A percentile compares a stretch with the other conserved stretches of the same genome.
Evolutionary conservation across 164 flowering plant genomes (phyloP).

Genomic region (Santalum album): DNA sequence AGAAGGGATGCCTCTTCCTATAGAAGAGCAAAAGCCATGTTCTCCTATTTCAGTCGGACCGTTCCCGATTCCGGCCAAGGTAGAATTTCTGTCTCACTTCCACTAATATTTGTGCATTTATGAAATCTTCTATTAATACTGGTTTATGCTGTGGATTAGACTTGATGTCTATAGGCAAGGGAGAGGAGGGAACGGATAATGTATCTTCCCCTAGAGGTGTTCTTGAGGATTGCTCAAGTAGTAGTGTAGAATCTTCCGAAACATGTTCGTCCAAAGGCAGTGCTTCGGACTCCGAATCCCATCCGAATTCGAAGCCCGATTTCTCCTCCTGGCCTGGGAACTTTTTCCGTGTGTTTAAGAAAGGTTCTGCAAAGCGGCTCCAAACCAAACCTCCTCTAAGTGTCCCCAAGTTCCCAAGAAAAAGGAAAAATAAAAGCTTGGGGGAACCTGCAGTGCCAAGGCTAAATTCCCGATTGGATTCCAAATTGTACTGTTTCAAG

Average conservation of each 20-base stretch:
- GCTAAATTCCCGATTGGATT: conserved; percentile 19
- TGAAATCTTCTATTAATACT: too few relatives aligned
- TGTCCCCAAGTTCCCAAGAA: conserved; percentile 26
- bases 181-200: conserved; percentile 8
- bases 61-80: neutral
- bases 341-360: conserved; percentile 36
- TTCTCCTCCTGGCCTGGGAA: conserved; percentile 43
- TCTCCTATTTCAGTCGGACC: neutral
- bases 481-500: conserved; percentile 35
- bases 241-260: conserved; percentile 14
- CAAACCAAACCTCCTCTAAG: conserved; percentile 23
- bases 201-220: conserved; percentile 13
- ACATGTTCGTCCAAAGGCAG: conserved; percentile 31
- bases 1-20: neutral
- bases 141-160: conserved; percentile 3
- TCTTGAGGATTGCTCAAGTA: conserved; percentile 19
- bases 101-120: neutral
- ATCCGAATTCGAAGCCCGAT: conserved; percentile 2
- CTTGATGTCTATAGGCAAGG: conserved; percentile 5
- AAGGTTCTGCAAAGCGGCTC: conserved; percentile 32
- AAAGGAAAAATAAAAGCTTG: conserved; percentile 20
- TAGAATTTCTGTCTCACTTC: neutral
- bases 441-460: conserved; percentile 13
- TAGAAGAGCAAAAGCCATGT: neutral
- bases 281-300: conserved; percentile 38